Evolutionary conservation across 345 rosid species (phyloP).

Genomic region (Crucihimalaya himalaica): DNA sequence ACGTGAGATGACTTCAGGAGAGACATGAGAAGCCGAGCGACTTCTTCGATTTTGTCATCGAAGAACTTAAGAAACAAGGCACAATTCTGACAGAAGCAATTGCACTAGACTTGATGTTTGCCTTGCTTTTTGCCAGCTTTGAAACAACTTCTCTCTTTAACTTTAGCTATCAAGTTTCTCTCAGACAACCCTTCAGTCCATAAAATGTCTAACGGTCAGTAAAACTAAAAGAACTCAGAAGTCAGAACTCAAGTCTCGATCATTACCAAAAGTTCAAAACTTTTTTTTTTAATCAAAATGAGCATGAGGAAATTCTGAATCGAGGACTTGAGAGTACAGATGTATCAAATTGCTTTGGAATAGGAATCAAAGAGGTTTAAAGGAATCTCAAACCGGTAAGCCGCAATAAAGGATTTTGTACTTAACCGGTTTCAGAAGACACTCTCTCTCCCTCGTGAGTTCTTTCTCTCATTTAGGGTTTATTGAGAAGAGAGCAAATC

Average conservation of each 20-base stretch:
- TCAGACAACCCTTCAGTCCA: constrained; percentile 63
- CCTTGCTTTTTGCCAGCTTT: constrained; percentile 82
- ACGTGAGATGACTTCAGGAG: constrained; percentile 55
- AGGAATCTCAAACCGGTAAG: too few relatives aligned
- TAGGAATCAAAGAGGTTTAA: too few relatives aligned
- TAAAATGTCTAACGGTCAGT: constrained; percentile 68
- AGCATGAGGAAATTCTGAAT: constrained; percentile 41
- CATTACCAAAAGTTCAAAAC: not conserved
- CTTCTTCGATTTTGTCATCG: constrained; percentile 78
- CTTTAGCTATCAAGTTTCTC: constrained; percentile 74
- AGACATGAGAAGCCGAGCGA: constrained; percentile 55
- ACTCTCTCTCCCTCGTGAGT: too few relatives aligned
- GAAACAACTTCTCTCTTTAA: constrained; percentile 82
- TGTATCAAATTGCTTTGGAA: too few relatives aligned
- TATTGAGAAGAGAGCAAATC: too few relatives aligned
- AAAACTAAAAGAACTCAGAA: not conserved
- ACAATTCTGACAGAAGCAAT: constrained; percentile 82
- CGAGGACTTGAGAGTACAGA: too few relatives aligned
- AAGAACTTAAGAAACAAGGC: constrained; percentile 75
- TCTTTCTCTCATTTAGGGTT: too few relatives aligned
- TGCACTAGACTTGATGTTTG: constrained; percentile 90
- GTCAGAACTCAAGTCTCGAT: not conserved
- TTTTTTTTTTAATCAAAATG: constrained; percentile 23
- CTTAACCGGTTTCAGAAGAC: too few relatives aligned
- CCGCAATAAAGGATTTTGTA: too few relatives aligned